A percentile compares a stretch with the other conserved stretches of the same genome.
Conservation (phyloP, 2,329 filamentous ascomycete genomes). For the Fulvia fulva region DNA sequence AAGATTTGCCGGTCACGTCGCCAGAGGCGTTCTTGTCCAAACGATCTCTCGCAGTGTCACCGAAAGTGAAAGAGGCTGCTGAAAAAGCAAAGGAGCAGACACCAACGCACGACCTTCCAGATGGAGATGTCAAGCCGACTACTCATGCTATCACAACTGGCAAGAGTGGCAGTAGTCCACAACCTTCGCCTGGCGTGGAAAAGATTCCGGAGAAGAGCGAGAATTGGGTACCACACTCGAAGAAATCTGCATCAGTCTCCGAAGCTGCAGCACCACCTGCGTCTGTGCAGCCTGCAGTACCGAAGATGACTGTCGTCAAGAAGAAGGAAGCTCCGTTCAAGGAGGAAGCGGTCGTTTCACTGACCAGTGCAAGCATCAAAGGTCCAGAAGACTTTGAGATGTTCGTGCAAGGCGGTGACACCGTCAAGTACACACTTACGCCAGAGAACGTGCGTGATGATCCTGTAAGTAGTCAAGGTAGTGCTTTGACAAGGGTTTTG, state of each 20-base stretch:
- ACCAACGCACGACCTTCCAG: constrained; percentile 4
- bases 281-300: constrained; percentile 28
- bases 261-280: constrained; percentile 12
- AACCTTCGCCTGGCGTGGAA: constrained; percentile 9
- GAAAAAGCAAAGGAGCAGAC: constrained; percentile 7
- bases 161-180: neutral
- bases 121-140: neutral
- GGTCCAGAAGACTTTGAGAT: constrained; percentile 45
- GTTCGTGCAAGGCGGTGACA: constrained; percentile 45
- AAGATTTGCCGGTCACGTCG: constrained; percentile 3
- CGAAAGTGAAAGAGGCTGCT: neutral
- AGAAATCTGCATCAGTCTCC: constrained; percentile 10
- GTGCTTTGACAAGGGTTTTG: neutral
- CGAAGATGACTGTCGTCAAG: constrained; percentile 26
- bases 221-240: constrained; percentile 10
- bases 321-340: constrained; percentile 12
- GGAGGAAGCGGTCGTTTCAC: constrained; percentile 13
- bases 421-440: constrained; percentile 49
- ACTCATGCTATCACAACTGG: neutral
- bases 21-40: constrained; percentile 15
- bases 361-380: constrained; percentile 33
- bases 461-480: constrained; percentile 35
- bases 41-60: constrained; percentile 14
- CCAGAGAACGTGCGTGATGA: constrained; percentile 45
- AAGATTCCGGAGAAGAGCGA: constrained; percentile 15